Conservation (phyloP, 164 flowering plant species). For the Akebia trifoliata region DNA sequence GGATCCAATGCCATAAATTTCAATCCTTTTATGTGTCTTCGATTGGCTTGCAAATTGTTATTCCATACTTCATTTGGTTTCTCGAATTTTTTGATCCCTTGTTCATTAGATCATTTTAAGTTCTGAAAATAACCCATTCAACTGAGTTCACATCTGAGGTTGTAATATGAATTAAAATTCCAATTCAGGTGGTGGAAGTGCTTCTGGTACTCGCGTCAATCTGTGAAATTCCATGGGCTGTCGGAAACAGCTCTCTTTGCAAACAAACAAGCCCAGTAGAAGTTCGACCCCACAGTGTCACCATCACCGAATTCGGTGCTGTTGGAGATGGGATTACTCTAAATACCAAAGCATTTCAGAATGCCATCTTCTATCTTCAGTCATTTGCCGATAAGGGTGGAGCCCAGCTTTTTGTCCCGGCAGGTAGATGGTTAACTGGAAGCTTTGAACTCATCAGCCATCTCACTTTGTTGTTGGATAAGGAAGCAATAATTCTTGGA, state of each 20-base stretch:
- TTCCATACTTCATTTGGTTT: too few species aligned
- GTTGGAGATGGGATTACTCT: conserved; percentile 80
- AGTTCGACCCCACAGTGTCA: conserved; percentile 63
- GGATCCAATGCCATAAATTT: conserved; percentile 1
- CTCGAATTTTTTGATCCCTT: too few species aligned
- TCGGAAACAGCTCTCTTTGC: conserved; percentile 33
- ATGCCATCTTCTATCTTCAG: conserved; percentile 75
- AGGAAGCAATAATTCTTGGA: conserved; percentile 66
- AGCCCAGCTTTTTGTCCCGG: conserved; percentile 75
- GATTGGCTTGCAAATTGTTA: too few species aligned
- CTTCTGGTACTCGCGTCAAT: conserved; percentile 41
- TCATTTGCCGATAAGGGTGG: conserved; percentile 82
- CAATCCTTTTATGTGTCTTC: too few species aligned
- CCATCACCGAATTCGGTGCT: conserved; percentile 76
- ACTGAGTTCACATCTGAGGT: too few species aligned
- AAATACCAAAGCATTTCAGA: conserved; percentile 74
- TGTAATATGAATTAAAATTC: too few species aligned
- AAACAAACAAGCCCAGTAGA: conserved; percentile 17
- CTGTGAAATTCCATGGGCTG: conserved; percentile 32
- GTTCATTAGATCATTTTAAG: too few species aligned
- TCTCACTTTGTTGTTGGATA: conserved; percentile 61
- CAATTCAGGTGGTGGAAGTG: conserved; percentile 42
- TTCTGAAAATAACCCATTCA: too few species aligned
- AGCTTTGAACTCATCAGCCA: conserved; percentile 73
- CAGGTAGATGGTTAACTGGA: conserved; percentile 76